Evolutionary conservation across 345 rosid genomes (phyloP).

Genomic region (Syzygium jambos): DNA sequence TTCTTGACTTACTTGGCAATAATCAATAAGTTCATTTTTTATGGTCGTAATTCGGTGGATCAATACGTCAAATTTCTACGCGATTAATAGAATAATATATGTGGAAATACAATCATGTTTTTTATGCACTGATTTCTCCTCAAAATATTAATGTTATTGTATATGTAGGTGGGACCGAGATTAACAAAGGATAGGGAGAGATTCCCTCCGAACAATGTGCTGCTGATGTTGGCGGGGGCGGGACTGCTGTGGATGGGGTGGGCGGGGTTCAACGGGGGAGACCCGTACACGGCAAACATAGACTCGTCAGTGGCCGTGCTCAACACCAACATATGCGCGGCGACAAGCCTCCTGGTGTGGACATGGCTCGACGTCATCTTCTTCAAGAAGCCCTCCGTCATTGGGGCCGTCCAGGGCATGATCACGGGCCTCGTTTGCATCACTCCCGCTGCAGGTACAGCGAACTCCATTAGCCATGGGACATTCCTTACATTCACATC

Average conservation of each 20-base stretch:
- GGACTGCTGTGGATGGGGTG: constrained; percentile 42
- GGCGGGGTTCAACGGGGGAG: constrained; percentile 42
- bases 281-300: constrained; percentile 18
- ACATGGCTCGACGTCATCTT: constrained; percentile 16
- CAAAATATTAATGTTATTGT: background rate
- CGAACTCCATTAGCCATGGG: background rate
- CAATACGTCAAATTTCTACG: background rate
- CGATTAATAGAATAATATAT: background rate
- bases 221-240: constrained; percentile 27
- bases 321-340: constrained; percentile 34
- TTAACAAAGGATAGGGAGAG: constrained; percentile 21
- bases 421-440: constrained; percentile 38
- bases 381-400: constrained; percentile 24
- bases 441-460: constrained; percentile 29
- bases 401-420: constrained; percentile 35
- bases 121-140: background rate
- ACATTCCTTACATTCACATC: background rate
- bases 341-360: constrained; percentile 32
- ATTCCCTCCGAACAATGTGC: constrained; percentile 21
- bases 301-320: constrained; percentile 31
- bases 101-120: background rate
- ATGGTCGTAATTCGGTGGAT: background rate
- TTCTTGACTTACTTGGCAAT: background rate
- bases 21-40: background rate
- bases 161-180: constrained; percentile 26